phyloP scores from a whole-genome alignment of 1,139 yeast genomes.

The Starmera stellimalicola region DNA sequence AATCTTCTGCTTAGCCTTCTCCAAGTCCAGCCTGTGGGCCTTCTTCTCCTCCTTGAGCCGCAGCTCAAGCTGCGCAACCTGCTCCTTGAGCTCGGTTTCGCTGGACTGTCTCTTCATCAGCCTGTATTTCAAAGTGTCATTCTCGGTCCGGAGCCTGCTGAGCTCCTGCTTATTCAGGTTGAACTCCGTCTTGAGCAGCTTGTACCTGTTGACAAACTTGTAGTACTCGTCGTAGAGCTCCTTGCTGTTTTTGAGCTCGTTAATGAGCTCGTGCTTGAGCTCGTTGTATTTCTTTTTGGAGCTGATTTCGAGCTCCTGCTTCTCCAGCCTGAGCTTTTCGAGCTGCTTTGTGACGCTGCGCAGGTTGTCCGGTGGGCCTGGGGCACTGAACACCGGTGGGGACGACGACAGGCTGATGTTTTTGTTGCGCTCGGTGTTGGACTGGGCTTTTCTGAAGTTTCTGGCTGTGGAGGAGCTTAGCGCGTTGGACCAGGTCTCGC shows the following conservation, averaged over 20 bases:
- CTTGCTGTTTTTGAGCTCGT: constrained; percentile 23
- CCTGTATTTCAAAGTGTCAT: constrained; percentile 7
- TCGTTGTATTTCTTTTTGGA: constrained; percentile 19
- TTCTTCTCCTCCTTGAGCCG: constrained; percentile 17
- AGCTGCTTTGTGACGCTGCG: constrained; percentile 13
- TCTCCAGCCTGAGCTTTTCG: constrained; percentile 11
- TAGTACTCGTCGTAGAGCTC: constrained; percentile 29
- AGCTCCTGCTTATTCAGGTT: constrained; percentile 5
- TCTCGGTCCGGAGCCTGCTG: constrained; percentile 9
- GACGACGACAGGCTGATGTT: constrained; percentile 1
- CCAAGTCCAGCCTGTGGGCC: constrained; percentile 10
- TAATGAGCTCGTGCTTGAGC: constrained; percentile 24
- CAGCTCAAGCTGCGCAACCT: constrained; percentile 14
- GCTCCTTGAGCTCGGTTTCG: constrained; percentile 9
- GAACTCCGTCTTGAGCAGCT: constrained; percentile 24
- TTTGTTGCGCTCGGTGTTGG: constrained; percentile 11
- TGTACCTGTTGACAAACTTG: constrained; percentile 32
- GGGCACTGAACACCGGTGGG: constrained; percentile 4
- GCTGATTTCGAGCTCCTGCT: constrained; percentile 12
- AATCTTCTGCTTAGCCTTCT: constrained; percentile 14
- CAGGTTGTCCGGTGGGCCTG: constrained; percentile 18
- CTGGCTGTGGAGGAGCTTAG: constrained; percentile 11
- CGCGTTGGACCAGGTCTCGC: too few relatives aligned
- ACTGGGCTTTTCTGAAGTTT: constrained; percentile 14
- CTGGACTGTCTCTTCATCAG: constrained; percentile 5